These are phyloP conservation scores for Naganishia liquefaciens DNA, from an alignment of 1,284 basidiomycete genomes.

Conservation along the genomic window DNA sequence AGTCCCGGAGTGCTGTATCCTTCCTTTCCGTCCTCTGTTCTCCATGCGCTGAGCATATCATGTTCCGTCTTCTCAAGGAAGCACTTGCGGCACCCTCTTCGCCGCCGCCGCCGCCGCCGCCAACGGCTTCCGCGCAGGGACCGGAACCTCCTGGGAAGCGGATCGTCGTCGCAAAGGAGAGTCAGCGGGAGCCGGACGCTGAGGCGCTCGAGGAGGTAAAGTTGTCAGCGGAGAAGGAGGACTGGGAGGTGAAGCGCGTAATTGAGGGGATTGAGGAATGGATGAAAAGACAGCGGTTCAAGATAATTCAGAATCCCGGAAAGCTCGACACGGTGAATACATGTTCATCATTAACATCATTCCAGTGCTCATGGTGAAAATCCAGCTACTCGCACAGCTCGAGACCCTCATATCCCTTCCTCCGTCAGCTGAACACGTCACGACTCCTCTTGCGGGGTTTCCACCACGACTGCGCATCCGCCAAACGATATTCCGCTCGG, in stretches of 20 bases:
- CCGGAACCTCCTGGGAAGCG: slow-evolving; percentile 2
- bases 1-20: too few species aligned
- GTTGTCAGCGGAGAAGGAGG: slow-evolving; percentile 17
- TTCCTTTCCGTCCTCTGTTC: too few species aligned
- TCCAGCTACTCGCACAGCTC: slow-evolving; percentile 5
- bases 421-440: slow-evolving; percentile 1
- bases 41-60: slow-evolving; percentile 15
- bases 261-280: not conserved
- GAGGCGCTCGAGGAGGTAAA: slow-evolving; percentile 7
- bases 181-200: too few species aligned
- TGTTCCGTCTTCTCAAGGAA: slow-evolving; percentile 36
- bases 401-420: slow-evolving; percentile 13
- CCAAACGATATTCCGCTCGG: slow-evolving; percentile 17
- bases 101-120: not conserved
- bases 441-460: slow-evolving; percentile 16
- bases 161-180: not conserved
- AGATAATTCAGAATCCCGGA: too few species aligned
- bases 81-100: slow-evolving; percentile 29
- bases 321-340: not conserved
- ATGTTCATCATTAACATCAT: not conserved
- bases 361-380: not conserved
- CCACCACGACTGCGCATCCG: slow-evolving; percentile 16
- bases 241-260: slow-evolving; percentile 22
- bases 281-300: not conserved
- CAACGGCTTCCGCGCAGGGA: not conserved